These are phyloP conservation scores for Pisolithus albus DNA, from an alignment of 768 basidiomycete genomes.

Conservation along the genomic window DNA sequence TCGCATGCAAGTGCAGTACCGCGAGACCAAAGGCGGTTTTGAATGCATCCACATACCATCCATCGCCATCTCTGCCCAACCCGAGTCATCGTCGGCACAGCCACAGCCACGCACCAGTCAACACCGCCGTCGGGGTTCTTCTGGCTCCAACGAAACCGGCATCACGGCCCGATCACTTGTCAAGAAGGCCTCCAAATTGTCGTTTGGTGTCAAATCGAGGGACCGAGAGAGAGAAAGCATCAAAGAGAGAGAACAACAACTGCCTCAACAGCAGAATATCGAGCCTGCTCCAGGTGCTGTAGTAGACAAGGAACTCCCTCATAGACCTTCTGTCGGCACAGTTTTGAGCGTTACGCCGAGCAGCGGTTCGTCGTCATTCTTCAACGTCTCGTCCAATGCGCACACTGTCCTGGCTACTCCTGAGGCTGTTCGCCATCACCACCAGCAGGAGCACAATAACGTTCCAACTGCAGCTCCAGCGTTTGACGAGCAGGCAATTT, in stretches of 20 bases:
- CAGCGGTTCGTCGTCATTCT: slow-evolving; percentile 78
- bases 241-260: slow-evolving; percentile 40
- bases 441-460: slow-evolving; percentile 6
- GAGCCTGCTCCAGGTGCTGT: slow-evolving; percentile 19
- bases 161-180: slow-evolving; percentile 48
- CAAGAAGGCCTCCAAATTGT: slow-evolving; percentile 74
- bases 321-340: slow-evolving; percentile 38
- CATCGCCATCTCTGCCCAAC: slow-evolving; percentile 80
- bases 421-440: slow-evolving; percentile 27
- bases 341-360: slow-evolving; percentile 60
- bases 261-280: slow-evolving; percentile 8
- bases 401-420: slow-evolving; percentile 31
- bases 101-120: slow-evolving; percentile 22
- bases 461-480: slow-evolving; percentile 10
- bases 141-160: slow-evolving; percentile 46
- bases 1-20: slow-evolving; percentile 92
- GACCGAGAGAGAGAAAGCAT: slow-evolving; percentile 40
- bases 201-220: slow-evolving; percentile 61
- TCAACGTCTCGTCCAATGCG: slow-evolving; percentile 64
- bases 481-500: slow-evolving; percentile 25
- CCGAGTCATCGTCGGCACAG: slow-evolving; percentile 26
- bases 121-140: slow-evolving; percentile 40
- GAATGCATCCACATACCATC: slow-evolving; percentile 95
- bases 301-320: slow-evolving; percentile 42
- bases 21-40: slow-evolving; percentile 84